Evolutionary conservation across 1,284 basidiomycete species (phyloP).

Genomic region (Mycosarcoma mackinlayi): DNA sequence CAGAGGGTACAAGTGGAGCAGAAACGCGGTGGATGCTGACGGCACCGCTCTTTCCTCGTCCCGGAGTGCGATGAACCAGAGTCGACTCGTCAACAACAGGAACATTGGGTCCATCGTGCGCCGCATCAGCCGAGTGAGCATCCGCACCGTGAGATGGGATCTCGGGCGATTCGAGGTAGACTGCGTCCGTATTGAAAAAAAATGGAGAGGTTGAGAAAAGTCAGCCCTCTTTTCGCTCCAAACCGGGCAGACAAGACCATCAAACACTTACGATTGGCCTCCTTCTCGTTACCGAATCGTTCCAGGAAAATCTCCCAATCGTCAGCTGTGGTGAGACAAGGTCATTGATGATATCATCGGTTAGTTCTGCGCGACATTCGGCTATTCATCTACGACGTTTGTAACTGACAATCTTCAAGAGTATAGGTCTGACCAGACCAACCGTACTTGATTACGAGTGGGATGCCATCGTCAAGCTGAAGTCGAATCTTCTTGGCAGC

Average conservation of each 20-base stretch:
- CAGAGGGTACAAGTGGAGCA: constrained; percentile 53
- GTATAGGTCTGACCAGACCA: constrained; percentile 58
- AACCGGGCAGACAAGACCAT: no score
- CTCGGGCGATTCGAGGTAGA: constrained; percentile 63
- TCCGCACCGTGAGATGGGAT: constrained; percentile 47
- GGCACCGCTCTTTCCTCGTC: constrained; percentile 62
- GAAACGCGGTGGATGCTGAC: constrained; percentile 66
- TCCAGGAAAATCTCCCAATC: constrained; percentile 67
- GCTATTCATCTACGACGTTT: no score
- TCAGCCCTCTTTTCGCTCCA: no score
- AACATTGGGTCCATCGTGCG: constrained; percentile 57
- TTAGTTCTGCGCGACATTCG: no score
- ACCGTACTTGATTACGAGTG: constrained; percentile 63
- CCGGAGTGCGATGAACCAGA: constrained; percentile 65
- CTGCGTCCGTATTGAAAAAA: no score
- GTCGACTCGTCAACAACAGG: constrained; percentile 65
- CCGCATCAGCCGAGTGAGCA: constrained; percentile 33
- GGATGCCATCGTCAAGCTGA: constrained; percentile 58
- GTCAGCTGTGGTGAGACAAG: constrained; percentile 52
- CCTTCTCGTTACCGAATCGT: constrained; percentile 56
- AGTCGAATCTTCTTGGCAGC: constrained; percentile 62
- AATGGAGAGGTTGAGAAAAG: no score
- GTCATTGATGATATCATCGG: not conserved
- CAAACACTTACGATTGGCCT: constrained; percentile 65
- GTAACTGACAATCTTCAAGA: constrained; percentile 62